Conservation (phyloP, 1,284 basidiomycete species). For the Uromyces viciae-fabae region DNA sequence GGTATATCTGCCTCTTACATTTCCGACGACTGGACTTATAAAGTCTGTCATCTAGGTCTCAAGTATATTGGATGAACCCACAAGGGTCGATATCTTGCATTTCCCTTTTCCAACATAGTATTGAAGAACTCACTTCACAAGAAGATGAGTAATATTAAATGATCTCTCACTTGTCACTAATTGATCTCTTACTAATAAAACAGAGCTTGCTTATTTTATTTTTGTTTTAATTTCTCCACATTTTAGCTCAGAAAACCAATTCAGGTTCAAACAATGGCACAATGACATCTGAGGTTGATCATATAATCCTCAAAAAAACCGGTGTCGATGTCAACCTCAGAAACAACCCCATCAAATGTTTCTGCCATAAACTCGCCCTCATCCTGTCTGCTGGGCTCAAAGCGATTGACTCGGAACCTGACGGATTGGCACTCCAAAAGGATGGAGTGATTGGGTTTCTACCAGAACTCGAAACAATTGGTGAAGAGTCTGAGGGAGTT, state of each 20-base stretch:
- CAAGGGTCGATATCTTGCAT: not conserved
- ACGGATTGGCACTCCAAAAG: not conserved
- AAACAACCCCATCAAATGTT: not conserved
- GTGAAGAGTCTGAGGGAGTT: not conserved
- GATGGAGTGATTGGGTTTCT: not conserved
- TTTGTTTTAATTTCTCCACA: not conserved
- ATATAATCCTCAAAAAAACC: not conserved
- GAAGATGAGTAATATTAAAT: slow-evolving; percentile 1
- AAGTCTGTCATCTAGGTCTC: not conserved
- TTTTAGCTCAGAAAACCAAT: not conserved
- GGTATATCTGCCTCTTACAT: slow-evolving; percentile 7
- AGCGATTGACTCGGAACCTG: not conserved
- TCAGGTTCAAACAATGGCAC: not conserved
- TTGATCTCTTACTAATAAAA: no score
- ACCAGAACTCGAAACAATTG: not conserved
- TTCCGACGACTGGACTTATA: not conserved
- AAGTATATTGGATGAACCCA: slow-evolving; percentile 2
- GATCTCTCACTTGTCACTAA: not conserved
- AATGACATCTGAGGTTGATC: not conserved
- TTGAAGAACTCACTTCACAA: not conserved
- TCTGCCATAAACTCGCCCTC: not conserved
- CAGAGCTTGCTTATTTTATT: no score
- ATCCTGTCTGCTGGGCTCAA: not conserved
- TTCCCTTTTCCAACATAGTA: not conserved
- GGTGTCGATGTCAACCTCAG: not conserved